These are phyloP conservation scores for Candida railenensis DNA, from an alignment of 805 yeast genomes.

Conservation along the genomic window DNA sequence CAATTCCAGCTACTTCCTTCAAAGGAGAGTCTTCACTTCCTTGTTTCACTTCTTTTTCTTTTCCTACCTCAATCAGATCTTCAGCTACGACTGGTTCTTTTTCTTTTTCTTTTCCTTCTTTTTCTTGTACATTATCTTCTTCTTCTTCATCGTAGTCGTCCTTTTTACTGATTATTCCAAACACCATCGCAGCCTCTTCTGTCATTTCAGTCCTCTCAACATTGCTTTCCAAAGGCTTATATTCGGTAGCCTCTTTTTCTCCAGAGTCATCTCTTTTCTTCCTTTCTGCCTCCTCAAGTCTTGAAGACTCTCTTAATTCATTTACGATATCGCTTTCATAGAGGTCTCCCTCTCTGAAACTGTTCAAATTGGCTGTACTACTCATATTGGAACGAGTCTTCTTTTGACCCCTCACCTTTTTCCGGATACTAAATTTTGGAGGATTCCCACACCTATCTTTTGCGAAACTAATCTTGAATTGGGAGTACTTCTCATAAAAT, in stretches of 20 bases:
- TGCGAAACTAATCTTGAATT: conserved; percentile 65
- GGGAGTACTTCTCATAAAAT: conserved; percentile 45
- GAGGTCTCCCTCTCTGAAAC: conserved; percentile 9
- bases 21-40: conserved; percentile 4
- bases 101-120: conserved; percentile 7
- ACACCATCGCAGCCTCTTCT: conserved; percentile 44
- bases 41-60: conserved; percentile 13
- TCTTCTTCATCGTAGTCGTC: background rate
- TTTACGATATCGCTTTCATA: conserved; percentile 5
- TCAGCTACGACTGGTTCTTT: conserved; percentile 3
- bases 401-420: conserved; percentile 28
- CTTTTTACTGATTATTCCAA: conserved; percentile 37
- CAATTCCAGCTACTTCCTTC: conserved; percentile 8
- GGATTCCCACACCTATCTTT: conserved; percentile 82
- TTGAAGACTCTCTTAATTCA: conserved; percentile 4
- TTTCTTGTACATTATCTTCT: background rate
- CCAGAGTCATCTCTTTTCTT: conserved; percentile 3
- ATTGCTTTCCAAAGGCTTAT: background rate
- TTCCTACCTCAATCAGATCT: conserved; percentile 4
- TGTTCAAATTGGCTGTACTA: conserved; percentile 11
- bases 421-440: conserved; percentile 51
- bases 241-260: background rate
- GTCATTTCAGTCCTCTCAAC: conserved; percentile 15
- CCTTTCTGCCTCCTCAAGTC: conserved; percentile 2
- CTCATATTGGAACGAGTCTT: conserved; percentile 5